phyloP scores from a whole-genome alignment of 106 monocot genomes.

The Alisma plantagoaquatica region DNA sequence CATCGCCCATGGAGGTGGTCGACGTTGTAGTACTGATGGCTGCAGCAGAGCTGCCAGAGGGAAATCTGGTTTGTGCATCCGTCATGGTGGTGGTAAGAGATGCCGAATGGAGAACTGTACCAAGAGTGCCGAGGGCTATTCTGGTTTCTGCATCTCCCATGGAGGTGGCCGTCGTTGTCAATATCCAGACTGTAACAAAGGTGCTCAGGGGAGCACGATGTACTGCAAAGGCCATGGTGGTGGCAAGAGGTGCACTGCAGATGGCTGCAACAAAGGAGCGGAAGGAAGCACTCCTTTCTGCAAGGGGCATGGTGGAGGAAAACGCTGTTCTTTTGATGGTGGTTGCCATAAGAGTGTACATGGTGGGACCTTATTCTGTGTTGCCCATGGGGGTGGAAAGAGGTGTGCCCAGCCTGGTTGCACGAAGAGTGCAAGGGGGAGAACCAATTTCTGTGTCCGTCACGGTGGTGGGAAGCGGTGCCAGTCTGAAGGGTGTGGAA shows the following conservation, averaged over 20 bases:
- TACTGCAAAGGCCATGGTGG: slow-evolving; percentile 56
- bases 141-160: slow-evolving; percentile 56
- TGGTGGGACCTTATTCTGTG: too few relatives aligned
- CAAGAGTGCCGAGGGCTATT: slow-evolving; percentile 42
- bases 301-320: slow-evolving; percentile 55
- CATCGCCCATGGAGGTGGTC: slow-evolving; percentile 53
- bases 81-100: slow-evolving; percentile 58
- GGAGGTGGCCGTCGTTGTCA: slow-evolving; percentile 50
- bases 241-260: slow-evolving; percentile 39
- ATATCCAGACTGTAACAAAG: slow-evolving; percentile 32
- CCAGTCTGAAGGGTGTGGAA: slow-evolving; percentile 27
- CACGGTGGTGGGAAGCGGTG: slow-evolving; percentile 55
- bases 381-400: slow-evolving; percentile 67
- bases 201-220: slow-evolving; percentile 52
- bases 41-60: slow-evolving; percentile 45
- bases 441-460: slow-evolving; percentile 42
- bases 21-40: slow-evolving; percentile 22
- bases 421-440: slow-evolving; percentile 47
- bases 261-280: slow-evolving; percentile 38
- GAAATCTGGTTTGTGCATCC: slow-evolving; percentile 52
- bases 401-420: slow-evolving; percentile 33
- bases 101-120: slow-evolving; percentile 40
- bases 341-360: slow-evolving; percentile 45
- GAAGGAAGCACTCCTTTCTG: slow-evolving; percentile 52
- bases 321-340: slow-evolving; percentile 40